These are phyloP conservation scores for Marasmius sp. DNA, from an alignment of 1,284 basidiomycete genomes.

Conservation along the genomic window DNA sequence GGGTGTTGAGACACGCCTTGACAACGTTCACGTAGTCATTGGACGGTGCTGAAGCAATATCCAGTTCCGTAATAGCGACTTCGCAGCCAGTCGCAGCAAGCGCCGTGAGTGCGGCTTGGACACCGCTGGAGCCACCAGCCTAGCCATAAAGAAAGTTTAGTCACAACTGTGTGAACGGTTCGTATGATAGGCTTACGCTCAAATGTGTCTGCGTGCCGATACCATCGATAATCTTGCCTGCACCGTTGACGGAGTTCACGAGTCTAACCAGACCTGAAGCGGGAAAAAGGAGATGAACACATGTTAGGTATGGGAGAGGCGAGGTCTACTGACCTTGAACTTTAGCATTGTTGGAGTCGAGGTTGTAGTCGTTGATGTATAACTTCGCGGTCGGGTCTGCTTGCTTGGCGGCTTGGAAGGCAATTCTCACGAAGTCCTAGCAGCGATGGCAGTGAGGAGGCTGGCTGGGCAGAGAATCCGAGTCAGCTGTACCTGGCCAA, in stretches of 20 bases:
- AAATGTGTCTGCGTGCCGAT: constrained; percentile 44
- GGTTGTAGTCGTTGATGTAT: constrained; percentile 46
- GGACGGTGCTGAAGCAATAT: constrained; percentile 32
- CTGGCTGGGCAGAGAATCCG: background rate
- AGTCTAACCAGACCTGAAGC: constrained; percentile 6
- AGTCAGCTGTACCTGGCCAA: constrained; percentile 31
- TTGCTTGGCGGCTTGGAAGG: constrained; percentile 39
- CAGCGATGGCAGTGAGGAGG: background rate
- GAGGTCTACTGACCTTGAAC: constrained; percentile 20
- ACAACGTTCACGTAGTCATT: constrained; percentile 47
- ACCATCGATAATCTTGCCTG: constrained; percentile 35
- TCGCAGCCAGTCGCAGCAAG: constrained; percentile 43
- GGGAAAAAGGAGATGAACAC: background rate
- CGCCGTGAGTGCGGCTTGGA: constrained; percentile 34
- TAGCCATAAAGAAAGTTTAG: constrained; percentile 18
- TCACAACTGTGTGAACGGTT: background rate
- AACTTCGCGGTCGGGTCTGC: constrained; percentile 38
- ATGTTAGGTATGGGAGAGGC: background rate
- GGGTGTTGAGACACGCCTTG: constrained; percentile 44
- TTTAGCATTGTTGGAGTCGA: constrained; percentile 39
- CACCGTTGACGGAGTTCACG: constrained; percentile 23
- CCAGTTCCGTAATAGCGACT: constrained; percentile 48
- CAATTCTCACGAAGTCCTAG: constrained; percentile 39
- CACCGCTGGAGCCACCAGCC: constrained; percentile 40
- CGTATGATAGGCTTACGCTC: constrained; percentile 19